Percentiles rank a stretch among this genome's conserved stretches.
Evolutionary conservation across 148 eudicot species (phyloP).

Genomic region (Tetragonia tetragonoides): DNA sequence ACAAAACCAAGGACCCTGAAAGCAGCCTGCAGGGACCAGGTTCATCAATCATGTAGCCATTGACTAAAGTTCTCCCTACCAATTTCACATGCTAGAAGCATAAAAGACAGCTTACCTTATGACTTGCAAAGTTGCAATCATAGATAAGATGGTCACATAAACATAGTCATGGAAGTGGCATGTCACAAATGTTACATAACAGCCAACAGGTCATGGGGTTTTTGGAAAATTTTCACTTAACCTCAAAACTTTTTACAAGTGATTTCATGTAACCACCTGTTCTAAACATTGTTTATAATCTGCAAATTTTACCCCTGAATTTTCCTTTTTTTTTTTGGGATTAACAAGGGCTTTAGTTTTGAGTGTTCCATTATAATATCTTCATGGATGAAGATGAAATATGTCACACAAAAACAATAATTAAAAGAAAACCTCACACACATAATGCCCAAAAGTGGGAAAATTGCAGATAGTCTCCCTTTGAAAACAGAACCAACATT

Average conservation of each 20-base stretch:
- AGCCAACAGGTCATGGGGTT: not conserved
- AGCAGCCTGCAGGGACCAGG: not conserved
- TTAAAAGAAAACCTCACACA: too few relatives aligned
- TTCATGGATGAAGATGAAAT: too few relatives aligned
- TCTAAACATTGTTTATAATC: not conserved
- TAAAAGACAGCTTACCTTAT: not conserved
- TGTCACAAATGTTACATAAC: not conserved
- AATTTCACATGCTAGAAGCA: not conserved
- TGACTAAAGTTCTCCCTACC: too few relatives aligned
- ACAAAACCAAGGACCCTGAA: not conserved
- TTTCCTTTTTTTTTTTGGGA: not conserved
- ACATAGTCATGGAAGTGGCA: not conserved
- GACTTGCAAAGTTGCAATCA: not conserved
- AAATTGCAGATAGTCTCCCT: too few relatives aligned
- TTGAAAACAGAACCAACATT: too few relatives aligned
- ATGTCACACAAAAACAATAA: too few relatives aligned
- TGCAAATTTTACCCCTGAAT: not conserved
- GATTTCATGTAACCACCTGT: not conserved
- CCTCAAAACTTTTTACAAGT: not conserved
- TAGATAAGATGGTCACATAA: not conserved
- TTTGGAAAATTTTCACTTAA: not conserved
- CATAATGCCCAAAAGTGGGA: too few relatives aligned
- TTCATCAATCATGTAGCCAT: too few relatives aligned
- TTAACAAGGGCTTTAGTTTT: too few relatives aligned
- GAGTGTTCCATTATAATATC: too few relatives aligned